Evolutionary conservation across 305 asterid species (phyloP), one percentile per base, ranked within the genome.

Genomic region (Fraxinus sp.): DNA sequence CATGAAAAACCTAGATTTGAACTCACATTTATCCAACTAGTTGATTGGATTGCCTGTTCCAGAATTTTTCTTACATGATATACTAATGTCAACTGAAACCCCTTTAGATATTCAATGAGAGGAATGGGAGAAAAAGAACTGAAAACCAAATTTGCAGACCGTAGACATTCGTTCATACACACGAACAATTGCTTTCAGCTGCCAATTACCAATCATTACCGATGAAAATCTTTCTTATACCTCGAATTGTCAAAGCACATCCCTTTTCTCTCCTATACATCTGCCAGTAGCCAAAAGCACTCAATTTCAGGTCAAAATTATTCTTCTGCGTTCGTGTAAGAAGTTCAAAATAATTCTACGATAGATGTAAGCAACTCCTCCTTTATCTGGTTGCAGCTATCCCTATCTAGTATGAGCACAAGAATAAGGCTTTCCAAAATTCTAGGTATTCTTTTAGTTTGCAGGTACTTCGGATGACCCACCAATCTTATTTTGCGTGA

Each of bases 141-240:
- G 77, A 13, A 10, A 55, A 20, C 66, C 20, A 57, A 55, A 76
- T 8, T 18, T 28, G n/a, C 52, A 18, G 72, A 77, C 18, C 26
- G 35, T 14, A 66, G 74, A 66, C 36, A 26, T 26, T 7, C 24
- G 18, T 36, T 36, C 0, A 71, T 11, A 52, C 30, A 13, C 71
- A 81, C 59, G 30, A 76, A 85, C 22, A 59, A 76, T 71, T 35
- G 16, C 74, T 66, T 66, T 66, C 7, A 66, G 74, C 35, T 66
- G 11, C 74, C 18, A 66, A 9, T 24, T 66, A 26, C 74, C n/a
- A 9, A 66, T 66, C 62, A 72, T 72, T 46, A 55, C 20, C 6
- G 14, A 10, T 20, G 37, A 55, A 24, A 8, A 26, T 41, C 36
- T 66, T 77, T 77, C 62, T 33, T 59, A 64, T 74, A 36, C 64